Evolutionary conservation across 1,284 basidiomycete genomes (phyloP).

Genomic region (Leccinum griseonigrum): DNA sequence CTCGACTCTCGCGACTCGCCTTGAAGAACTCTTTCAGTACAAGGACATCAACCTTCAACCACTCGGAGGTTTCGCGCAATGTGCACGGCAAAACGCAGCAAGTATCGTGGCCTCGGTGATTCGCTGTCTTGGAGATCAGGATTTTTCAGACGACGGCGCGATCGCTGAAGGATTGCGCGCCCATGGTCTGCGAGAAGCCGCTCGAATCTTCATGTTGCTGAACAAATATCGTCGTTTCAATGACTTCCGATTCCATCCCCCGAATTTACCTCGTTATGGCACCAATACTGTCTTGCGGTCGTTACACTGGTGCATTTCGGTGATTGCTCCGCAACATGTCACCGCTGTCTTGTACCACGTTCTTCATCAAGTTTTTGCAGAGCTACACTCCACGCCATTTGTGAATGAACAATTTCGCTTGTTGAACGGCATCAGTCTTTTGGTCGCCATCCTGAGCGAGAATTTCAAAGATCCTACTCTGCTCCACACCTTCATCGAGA

Average conservation of each 20-base stretch:
- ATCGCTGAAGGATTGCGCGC: conserved; percentile 46
- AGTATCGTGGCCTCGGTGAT: conserved; percentile 56
- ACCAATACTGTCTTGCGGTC: conserved; percentile 50
- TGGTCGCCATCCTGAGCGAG: conserved; percentile 58
- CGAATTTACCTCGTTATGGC: conserved; percentile 59
- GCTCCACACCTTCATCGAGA: conserved; percentile 66
- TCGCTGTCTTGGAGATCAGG: conserved; percentile 60
- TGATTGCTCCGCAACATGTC: conserved; percentile 38
- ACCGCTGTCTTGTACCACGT: conserved; percentile 72
- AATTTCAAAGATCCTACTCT: conserved; percentile 60
- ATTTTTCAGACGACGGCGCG: conserved; percentile 42
- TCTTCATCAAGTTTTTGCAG: conserved; percentile 70
- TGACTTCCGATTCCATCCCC: conserved; percentile 52
- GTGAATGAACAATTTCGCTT: conserved; percentile 85
- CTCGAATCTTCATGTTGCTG: conserved; percentile 46
- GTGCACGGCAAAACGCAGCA: conserved; percentile 49
- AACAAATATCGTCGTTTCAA: conserved; percentile 47
- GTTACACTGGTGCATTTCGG: conserved; percentile 55
- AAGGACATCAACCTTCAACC: conserved; percentile 34
- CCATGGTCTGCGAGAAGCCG: conserved; percentile 33
- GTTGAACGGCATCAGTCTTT: conserved; percentile 71
- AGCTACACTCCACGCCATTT: conserved; percentile 67
- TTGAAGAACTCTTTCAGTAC: conserved; percentile 39
- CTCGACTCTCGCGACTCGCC: conserved; percentile 17
- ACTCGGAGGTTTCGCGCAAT: conserved; percentile 36